Base-by-base conservation (phyloP, 164 flowering plant genomes). In the Platanus orientalis region DNA sequence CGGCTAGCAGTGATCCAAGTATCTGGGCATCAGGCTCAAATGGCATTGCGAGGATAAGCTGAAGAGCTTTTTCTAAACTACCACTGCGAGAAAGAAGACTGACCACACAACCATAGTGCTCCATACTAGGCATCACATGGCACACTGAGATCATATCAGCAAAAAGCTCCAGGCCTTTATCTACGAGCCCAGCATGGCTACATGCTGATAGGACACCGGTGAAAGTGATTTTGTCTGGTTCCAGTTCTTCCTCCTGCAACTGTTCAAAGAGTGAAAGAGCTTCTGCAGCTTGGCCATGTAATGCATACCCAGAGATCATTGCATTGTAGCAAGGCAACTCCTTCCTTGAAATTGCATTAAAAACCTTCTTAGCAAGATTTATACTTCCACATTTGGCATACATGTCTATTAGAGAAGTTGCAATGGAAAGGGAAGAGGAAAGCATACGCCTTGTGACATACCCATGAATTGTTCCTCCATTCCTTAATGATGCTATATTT, bases 351-450 rank as follows among this genome's bases (percentile, higher is more conserved):
- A 65, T 52, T 66, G 68, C 60, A 69, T 78, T 70, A 72, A 85
- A 84, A 23, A 83, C 73, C 54, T 65, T 73, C 68, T 70, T 75
- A 17, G 85, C 83, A 58, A 69, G 63, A 48, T 57, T n/a, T 50
- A 78, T 29, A 49, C 58, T 74, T 64, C 93, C 91, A 72, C 88
- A 87, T 79, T 85, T 84, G 29, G 85, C 86, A 76, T 84, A 85
- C 91, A 87, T 83, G 66, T 83, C 75, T 50, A 81, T 71, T 21
- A 87, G 68, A 60, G 89, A 75, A 61, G 86, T 83, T 53, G 70
- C 55, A n/a, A 85, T 45, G 9, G 69, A 72, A 67, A 60, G 40
- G 48, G 76, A 77, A 9, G 54, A 60, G 32, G 1, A 60, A 28
- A 67, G 50, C 44, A 61, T 53, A 61, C 69, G 76, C 58, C 87